Percentiles rank a stretch among this genome's conserved stretches.
Conservation (phyloP, 192 early-diverging fungal genomes). For the Backusella tuberculispora region DNA sequence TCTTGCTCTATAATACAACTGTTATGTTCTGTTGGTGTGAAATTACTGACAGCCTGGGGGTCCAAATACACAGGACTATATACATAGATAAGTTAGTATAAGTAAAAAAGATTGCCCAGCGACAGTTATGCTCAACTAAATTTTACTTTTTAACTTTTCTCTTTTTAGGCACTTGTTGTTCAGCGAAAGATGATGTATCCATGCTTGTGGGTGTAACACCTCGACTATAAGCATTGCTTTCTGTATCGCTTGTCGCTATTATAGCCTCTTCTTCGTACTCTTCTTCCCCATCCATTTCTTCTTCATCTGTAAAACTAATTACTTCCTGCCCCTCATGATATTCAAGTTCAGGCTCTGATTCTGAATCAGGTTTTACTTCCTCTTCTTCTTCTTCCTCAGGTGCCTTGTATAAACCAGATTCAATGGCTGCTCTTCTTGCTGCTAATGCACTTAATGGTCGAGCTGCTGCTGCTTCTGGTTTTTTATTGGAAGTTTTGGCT, state of each 20-base stretch:
- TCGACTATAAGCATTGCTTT: background rate
- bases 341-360: slow-evolving; percentile 28
- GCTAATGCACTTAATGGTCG: slow-evolving; percentile 28
- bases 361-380: slow-evolving; percentile 8
- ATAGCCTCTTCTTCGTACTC: background rate
- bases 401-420: background rate
- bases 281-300: background rate
- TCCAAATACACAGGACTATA: slow-evolving; percentile 29
- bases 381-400: background rate
- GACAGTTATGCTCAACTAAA: background rate
- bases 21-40: slow-evolving; percentile 39
- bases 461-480: background rate
- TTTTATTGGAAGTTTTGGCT: background rate
- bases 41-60: slow-evolving; percentile 40
- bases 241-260: background rate
- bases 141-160: slow-evolving; percentile 10
- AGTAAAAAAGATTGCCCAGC: background rate
- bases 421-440: slow-evolving; percentile 26
- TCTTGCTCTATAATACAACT: slow-evolving; percentile 25
- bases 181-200: background rate
- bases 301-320: slow-evolving; percentile 6
- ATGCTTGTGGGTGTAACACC: background rate
- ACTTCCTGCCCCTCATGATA: slow-evolving; percentile 13
- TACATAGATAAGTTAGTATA: background rate
- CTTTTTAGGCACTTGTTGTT: background rate